Evolutionary conservation across 495 filamentous ascomycete genomes (phyloP), one percentile per base, ranked within the genome.

Genomic region (Xylaria castorea): DNA sequence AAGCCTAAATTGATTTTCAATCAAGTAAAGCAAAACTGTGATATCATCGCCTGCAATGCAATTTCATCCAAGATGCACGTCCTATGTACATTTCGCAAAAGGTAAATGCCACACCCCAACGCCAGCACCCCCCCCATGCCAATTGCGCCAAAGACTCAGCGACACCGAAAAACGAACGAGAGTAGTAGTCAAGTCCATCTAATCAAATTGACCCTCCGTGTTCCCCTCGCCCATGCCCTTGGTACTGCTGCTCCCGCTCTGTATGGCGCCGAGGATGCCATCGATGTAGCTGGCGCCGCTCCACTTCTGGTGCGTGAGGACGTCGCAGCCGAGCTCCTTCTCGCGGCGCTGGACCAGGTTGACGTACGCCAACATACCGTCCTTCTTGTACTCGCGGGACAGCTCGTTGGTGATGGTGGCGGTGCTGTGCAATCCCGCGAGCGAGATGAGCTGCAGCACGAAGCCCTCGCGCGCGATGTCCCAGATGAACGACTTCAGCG

Each of bases 231-330:
- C 92, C 92, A 95, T 93, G 79, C 92, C 92, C 86, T 89, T 93
- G 78, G 87, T 93, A 62, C 89, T 87, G 73, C 90, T 92, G 80
- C 93, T 97, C 16, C 96, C 95, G 77, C 93, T 97, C 83, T 97
- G 93, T 73, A 98, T 95, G 1, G 92, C 90, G 2, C 95, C 95
- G 42, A 99, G 76, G 44, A 99, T 96, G 3, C 94, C 95, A 83
- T 99, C 96, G 71, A 98, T 91, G 78, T 97, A 97, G 22, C 85
- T 85, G 0, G 96, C 96, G 14, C 96, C 96, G 76, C 94, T 97
- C 95, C 96, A 99, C 77, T 97, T 97, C 86, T 99, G 96, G 81
- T 99, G 96, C 42, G 95, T 99, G 70, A 99, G 85, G 20, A 99
- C 96, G 78, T 99, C 96, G 27, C 94, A 94, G 18, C 94, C 94